These are phyloP conservation scores for Aspergillus novoparasiticus DNA, from an alignment of 2,329 filamentous ascomycete species.

Conservation along the genomic window DNA sequence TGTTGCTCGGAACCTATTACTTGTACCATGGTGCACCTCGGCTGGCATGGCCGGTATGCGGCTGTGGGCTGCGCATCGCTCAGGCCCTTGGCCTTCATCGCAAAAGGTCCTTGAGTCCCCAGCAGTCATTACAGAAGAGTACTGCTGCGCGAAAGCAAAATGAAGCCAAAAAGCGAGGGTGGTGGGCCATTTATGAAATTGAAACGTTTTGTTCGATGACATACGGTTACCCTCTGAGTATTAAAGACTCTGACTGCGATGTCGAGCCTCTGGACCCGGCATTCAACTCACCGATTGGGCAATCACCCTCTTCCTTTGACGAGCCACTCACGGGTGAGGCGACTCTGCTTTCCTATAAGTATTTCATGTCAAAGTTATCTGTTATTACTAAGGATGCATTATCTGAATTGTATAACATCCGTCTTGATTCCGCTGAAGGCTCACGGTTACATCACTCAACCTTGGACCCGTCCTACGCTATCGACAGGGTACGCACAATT, in stretches of 20 bases:
- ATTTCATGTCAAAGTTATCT: slow-evolving; percentile 28
- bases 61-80: slow-evolving; percentile 38
- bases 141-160: slow-evolving; percentile 5
- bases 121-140: background rate
- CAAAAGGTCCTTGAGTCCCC: background rate
- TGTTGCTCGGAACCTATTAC: slow-evolving; percentile 42
- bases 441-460: background rate
- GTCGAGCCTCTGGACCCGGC: slow-evolving; percentile 33
- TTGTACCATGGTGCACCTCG: slow-evolving; percentile 40
- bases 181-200: slow-evolving; percentile 47
- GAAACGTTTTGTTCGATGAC: slow-evolving; percentile 46
- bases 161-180: slow-evolving; percentile 39
- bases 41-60: slow-evolving; percentile 44
- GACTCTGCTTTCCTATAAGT: slow-evolving; percentile 27
- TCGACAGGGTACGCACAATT: slow-evolving; percentile 9
- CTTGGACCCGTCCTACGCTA: slow-evolving; percentile 4
- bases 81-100: slow-evolving; percentile 40
- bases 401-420: slow-evolving; percentile 23
- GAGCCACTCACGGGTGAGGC: slow-evolving; percentile 11
- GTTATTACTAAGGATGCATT: slow-evolving; percentile 20
- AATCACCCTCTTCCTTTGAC: slow-evolving; percentile 14
- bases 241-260: slow-evolving; percentile 36
- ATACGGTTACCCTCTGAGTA: slow-evolving; percentile 42
- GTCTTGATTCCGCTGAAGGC: background rate
- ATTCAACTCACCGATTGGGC: slow-evolving; percentile 11